phyloP scores from a whole-genome alignment of 2,329 filamentous ascomycete genomes.

The Corinectria fuckeliana region DNA sequence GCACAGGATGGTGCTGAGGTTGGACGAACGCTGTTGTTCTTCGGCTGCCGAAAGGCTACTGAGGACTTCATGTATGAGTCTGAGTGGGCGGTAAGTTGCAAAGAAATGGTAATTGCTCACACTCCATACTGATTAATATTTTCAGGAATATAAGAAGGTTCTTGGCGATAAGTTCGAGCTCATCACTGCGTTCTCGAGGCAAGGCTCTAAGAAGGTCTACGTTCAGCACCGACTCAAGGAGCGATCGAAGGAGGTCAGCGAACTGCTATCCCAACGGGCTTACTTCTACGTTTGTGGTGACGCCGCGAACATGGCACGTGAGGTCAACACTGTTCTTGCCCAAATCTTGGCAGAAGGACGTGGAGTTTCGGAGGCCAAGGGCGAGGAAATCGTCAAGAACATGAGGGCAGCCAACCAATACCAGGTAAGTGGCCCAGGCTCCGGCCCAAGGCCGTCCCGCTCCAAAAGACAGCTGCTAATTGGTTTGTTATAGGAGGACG shows the following conservation, averaged over 20 bases:
- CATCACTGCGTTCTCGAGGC: constrained; percentile 94
- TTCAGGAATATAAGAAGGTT: constrained; percentile 78
- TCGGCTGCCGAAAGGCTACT: constrained; percentile 84
- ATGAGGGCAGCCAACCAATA: constrained; percentile 97
- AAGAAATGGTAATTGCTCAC: not conserved
- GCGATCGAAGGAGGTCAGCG: constrained; percentile 81
- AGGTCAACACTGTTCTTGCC: constrained; percentile 85
- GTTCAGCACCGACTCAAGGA: constrained; percentile 94
- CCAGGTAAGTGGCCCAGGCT: constrained; percentile 81
- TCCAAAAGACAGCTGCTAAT: constrained; percentile 22
- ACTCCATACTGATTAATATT: constrained; percentile 34
- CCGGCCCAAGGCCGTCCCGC: no score
- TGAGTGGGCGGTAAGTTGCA: constrained; percentile 83
- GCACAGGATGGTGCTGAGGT: constrained; percentile 81
- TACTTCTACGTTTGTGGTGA: constrained; percentile 99
- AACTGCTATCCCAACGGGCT: constrained; percentile 82
- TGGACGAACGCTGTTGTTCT: constrained; percentile 90
- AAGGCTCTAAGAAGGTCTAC: constrained; percentile 87
- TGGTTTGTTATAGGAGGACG: constrained; percentile 63
- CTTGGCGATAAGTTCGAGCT: constrained; percentile 91
- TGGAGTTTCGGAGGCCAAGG: constrained; percentile 82
- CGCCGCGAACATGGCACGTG: constrained; percentile 94
- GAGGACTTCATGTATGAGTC: constrained; percentile 93
- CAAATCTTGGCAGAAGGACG: constrained; percentile 88
- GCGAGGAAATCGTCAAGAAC: constrained; percentile 94